phyloP scores from a whole-genome alignment of 2,329 filamentous ascomycete species.

The Trichoderma sp. region DNA sequence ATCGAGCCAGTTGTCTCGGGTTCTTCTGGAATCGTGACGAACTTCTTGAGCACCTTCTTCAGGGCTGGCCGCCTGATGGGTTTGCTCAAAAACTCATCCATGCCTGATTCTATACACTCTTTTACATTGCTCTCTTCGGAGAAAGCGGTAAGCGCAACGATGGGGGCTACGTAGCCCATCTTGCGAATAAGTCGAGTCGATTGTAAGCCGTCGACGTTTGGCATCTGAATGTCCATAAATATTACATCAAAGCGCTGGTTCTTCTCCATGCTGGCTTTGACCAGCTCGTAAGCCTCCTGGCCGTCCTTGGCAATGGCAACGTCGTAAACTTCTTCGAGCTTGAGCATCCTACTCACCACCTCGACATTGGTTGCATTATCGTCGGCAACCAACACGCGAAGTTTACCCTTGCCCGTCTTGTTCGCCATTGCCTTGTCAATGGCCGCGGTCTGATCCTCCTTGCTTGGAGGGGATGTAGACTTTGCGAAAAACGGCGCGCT shows the following conservation, averaged over 20 bases:
- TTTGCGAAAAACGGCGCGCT: constrained; percentile 76
- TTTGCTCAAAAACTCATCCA: constrained; percentile 83
- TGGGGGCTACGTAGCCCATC: constrained; percentile 83
- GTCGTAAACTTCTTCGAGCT: constrained; percentile 78
- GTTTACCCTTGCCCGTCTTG: constrained; percentile 59
- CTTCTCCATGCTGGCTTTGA: constrained; percentile 76
- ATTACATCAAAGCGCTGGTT: constrained; percentile 78
- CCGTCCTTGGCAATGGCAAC: constrained; percentile 85
- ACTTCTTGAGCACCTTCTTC: constrained; percentile 82
- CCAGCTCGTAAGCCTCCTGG: constrained; percentile 82
- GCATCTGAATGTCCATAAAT: constrained; percentile 97
- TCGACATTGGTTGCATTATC: constrained; percentile 59
- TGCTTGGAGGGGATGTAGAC: constrained; percentile 35
- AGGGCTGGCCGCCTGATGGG: constrained; percentile 78
- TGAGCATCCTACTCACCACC: constrained; percentile 62
- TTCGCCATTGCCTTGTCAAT: constrained; percentile 63
- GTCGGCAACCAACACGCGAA: constrained; percentile 84
- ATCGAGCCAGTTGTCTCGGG: constrained; percentile 3
- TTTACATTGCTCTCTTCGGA: constrained; percentile 86
- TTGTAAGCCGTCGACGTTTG: constrained; percentile 84
- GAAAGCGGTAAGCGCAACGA: constrained; percentile 88
- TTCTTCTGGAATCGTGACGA: constrained; percentile 77
- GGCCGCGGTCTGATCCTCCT: constrained; percentile 61
- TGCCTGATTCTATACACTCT: constrained; percentile 83
- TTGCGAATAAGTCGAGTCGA: constrained; percentile 81